Evolutionary conservation across 768 basidiomycete species (phyloP).

Genomic region (Gymnopilus dilepis): DNA sequence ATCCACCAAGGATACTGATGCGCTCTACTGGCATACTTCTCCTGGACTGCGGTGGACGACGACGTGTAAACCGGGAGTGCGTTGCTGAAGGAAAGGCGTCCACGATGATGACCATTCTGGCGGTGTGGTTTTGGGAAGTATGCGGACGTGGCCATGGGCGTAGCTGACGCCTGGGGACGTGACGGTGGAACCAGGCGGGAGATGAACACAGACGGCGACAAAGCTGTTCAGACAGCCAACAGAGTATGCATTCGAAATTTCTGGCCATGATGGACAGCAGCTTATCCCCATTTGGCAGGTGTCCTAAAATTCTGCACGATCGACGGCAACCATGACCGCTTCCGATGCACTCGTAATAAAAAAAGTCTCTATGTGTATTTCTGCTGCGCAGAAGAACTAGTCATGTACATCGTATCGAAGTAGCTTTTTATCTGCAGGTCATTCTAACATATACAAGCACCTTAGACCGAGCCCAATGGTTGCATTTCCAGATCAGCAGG

Average conservation of each 20-base stretch:
- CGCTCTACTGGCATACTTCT: slow-evolving; percentile 56
- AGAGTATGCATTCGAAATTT: slow-evolving; percentile 23
- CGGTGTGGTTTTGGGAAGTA: slow-evolving; percentile 53
- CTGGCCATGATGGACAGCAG: slow-evolving; percentile 20
- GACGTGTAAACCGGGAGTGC: slow-evolving; percentile 39
- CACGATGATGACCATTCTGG: slow-evolving; percentile 49
- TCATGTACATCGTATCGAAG: not conserved
- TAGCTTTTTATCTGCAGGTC: not conserved
- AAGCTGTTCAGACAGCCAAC: slow-evolving; percentile 20
- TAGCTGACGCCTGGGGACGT: slow-evolving; percentile 4
- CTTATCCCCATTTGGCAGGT: slow-evolving; percentile 19
- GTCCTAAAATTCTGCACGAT: slow-evolving; percentile 6
- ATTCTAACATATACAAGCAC: not conserved
- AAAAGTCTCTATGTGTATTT: slow-evolving; percentile 4
- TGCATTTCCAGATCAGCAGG: slow-evolving; percentile 78
- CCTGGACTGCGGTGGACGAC: slow-evolving; percentile 56
- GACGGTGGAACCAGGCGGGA: not conserved
- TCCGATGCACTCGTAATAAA: not conserved
- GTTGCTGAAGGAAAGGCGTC: slow-evolving; percentile 34
- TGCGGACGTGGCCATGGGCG: slow-evolving; percentile 47
- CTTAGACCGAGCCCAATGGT: slow-evolving; percentile 46
- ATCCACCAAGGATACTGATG: slow-evolving; percentile 60
- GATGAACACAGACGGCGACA: slow-evolving; percentile 7
- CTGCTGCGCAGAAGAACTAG: not conserved
- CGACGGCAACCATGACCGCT: not conserved